A percentile compares a stretch with the other conserved stretches of the same genome.
Conservation (phyloP, 768 basidiomycete genomes). For the Gelatoporia subvermispora region DNA sequence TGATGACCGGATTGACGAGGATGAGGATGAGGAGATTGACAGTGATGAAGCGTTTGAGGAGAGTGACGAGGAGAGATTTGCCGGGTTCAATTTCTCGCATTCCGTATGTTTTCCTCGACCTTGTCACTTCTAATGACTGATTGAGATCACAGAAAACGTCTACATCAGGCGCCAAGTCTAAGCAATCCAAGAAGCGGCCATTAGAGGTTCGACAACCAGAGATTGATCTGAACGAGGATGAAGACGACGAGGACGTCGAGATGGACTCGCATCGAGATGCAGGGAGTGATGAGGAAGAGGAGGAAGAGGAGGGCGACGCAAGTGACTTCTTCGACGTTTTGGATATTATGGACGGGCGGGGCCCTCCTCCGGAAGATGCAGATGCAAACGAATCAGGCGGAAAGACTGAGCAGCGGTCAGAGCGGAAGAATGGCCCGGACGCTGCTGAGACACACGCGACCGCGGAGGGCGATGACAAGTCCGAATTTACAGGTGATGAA, state of each 20-base stretch:
- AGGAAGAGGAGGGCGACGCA: conserved; percentile 35
- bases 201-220: conserved; percentile 32
- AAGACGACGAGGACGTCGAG: conserved; percentile 26
- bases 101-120: conserved; percentile 17
- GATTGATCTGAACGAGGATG: conserved; percentile 63
- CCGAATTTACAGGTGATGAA: conserved; percentile 15
- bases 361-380: conserved; percentile 31
- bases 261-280: conserved; percentile 43
- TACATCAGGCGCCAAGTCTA: conserved; percentile 22
- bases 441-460: conserved; percentile 26
- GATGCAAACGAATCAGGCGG: conserved; percentile 19
- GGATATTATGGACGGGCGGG: conserved; percentile 63
- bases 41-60: conserved; percentile 83
- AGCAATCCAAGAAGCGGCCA: conserved; percentile 20
- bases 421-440: too few species aligned
- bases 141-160: conserved; percentile 10
- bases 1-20: conserved; percentile 56
- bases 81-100: conserved; percentile 49
- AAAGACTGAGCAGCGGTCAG: too few species aligned
- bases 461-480: conserved; percentile 24
- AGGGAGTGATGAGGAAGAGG: conserved; percentile 28
- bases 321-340: conserved; percentile 60
- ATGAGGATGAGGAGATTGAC: conserved; percentile 80
- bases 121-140: not conserved
- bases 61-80: conserved; percentile 74